phyloP scores from a whole-genome alignment of 441 rosid species.

The Populus trichocarpa region DNA sequence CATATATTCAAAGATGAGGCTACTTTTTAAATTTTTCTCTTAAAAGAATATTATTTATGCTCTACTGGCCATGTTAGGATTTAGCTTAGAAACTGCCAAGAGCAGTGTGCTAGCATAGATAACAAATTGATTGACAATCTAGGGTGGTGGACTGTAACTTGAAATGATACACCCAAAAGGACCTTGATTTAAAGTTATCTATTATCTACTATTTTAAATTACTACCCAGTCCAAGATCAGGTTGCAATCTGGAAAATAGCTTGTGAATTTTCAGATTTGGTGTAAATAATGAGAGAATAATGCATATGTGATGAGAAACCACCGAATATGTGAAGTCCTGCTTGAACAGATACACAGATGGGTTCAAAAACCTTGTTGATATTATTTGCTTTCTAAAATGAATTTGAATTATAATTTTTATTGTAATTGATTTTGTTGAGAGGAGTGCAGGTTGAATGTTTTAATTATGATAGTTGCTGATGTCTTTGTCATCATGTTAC shows the following conservation, averaged over 20 bases:
- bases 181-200: not conserved
- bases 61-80: not conserved
- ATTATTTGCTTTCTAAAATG: not conserved
- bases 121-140: not conserved
- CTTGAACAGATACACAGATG: not conserved
- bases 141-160: not conserved
- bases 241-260: not conserved
- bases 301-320: not conserved
- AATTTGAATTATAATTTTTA: not conserved
- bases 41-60: not conserved
- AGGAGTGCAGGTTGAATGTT: not conserved
- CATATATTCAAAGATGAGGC: not conserved
- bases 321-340: not conserved
- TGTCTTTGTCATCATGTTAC: constrained; percentile 12
- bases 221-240: not conserved
- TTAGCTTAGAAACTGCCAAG: not conserved
- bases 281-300: not conserved
- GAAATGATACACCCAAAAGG: not conserved
- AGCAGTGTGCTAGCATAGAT: not conserved
- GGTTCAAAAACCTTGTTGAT: not conserved
- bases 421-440: constrained; percentile 1
- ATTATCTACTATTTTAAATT: not conserved
- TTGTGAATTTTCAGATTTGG: not conserved
- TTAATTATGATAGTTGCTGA: constrained; percentile 2
- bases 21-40: not conserved